Percentiles rank a stretch among this genome's conserved stretches.
Conservation (phyloP, 805 yeast species). For the Henningerozyma blattae region DNA sequence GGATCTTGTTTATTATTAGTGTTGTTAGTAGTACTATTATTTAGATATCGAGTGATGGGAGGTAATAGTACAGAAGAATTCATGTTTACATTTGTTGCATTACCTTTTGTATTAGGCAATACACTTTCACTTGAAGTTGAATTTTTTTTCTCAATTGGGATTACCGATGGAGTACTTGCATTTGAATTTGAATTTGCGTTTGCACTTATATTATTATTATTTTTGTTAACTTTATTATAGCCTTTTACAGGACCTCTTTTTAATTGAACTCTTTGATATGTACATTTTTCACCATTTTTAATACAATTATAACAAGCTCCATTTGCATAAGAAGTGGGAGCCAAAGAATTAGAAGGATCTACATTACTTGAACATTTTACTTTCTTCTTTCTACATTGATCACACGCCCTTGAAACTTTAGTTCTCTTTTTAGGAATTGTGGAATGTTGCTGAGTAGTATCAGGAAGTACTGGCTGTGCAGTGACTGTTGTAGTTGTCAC, state of each 20-base stretch:
- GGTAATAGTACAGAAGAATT: conserved; percentile 16
- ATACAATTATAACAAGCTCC: conserved; percentile 47
- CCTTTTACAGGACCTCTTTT: conserved; percentile 78
- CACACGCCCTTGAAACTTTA: conserved; percentile 47
- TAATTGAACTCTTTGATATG: conserved; percentile 59
- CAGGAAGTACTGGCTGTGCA: no score
- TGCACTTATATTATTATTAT: neutral
- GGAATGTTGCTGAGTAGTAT: no score
- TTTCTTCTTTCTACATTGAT: conserved; percentile 65
- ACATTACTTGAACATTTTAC: conserved; percentile 54
- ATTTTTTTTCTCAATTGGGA: neutral
- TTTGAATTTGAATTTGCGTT: no score
- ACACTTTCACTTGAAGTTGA: neutral
- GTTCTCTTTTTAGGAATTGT: neutral
- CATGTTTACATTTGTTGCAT: neutral
- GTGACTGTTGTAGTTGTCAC: no score
- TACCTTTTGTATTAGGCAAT: neutral
- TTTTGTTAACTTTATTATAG: conserved; percentile 30
- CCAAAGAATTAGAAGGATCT: conserved; percentile 7
- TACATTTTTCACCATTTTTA: conserved; percentile 48
- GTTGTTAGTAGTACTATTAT: conserved; percentile 1
- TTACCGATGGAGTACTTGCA: neutral
- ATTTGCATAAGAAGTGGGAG: neutral
- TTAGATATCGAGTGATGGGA: conserved; percentile 22
- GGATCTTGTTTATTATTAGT: neutral